These are phyloP conservation scores for Telopea speciosissima DNA, from an alignment of 177 flowering plant genomes.

Conservation along the genomic window DNA sequence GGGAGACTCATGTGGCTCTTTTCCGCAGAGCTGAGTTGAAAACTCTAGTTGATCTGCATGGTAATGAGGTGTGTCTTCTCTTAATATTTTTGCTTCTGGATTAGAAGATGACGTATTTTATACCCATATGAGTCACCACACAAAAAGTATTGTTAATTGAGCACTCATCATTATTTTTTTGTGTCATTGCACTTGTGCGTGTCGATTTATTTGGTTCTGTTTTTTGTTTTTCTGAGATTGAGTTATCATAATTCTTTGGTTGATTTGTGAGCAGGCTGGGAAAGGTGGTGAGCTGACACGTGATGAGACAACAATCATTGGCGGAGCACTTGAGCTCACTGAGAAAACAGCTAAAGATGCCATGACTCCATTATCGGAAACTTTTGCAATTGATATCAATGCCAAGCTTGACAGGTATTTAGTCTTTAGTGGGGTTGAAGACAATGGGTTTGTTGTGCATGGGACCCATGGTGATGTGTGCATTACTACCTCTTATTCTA, in stretches of 20 bases:
- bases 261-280: slow-evolving; percentile 60
- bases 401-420: slow-evolving; percentile 54
- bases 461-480: slow-evolving; percentile 1
- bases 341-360: slow-evolving; percentile 85
- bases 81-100: background rate
- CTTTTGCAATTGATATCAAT: slow-evolving; percentile 78
- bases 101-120: background rate
- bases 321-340: slow-evolving; percentile 88
- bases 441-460: background rate
- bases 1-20: slow-evolving; percentile 68
- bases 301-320: slow-evolving; percentile 94
- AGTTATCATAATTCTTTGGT: background rate
- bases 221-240: background rate
- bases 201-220: background rate
- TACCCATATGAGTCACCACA: no score
- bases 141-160: no score
- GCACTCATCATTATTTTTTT: background rate
- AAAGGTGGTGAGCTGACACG: slow-evolving; percentile 96
- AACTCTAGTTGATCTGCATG: slow-evolving; percentile 85
- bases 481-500: slow-evolving; percentile 1
- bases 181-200: background rate
- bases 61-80: slow-evolving; percentile 67
- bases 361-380: slow-evolving; percentile 86
- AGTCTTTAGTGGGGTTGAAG: background rate
- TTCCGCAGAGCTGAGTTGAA: slow-evolving; percentile 96